A percentile compares a stretch with the other conserved stretches of the same genome.
These are phyloP conservation scores for Sequoia sempervirens DNA, from an alignment of 75 land plant species.

Conservation along the genomic window DNA sequence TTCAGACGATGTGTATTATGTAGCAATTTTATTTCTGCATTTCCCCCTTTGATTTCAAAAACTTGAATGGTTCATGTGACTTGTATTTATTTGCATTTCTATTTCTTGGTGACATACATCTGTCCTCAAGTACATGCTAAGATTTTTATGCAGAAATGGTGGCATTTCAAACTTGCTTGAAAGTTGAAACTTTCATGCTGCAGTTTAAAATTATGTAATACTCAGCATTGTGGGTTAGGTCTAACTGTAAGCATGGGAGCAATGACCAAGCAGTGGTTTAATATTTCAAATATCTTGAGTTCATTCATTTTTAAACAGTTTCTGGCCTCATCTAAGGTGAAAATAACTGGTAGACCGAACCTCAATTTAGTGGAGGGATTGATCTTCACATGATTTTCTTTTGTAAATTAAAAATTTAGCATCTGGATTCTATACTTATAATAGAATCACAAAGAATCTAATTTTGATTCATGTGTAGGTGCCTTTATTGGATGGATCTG, in stretches of 20 bases:
- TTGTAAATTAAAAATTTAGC: not conserved
- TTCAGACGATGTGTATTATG: no score
- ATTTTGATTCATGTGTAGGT: constrained; percentile 37
- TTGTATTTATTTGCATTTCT: not conserved
- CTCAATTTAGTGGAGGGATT: not conserved
- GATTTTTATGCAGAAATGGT: not conserved
- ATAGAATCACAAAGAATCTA: not conserved
- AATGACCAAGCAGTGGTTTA: not conserved
- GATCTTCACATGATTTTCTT: not conserved
- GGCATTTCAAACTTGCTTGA: not conserved
- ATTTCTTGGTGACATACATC: not conserved
- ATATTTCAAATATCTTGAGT: not conserved
- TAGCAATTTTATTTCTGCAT: not conserved
- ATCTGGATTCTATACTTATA: not conserved
- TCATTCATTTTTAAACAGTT: not conserved
- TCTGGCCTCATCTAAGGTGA: not conserved
- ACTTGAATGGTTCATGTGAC: not conserved
- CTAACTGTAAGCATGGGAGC: not conserved
- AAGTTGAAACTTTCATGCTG: not conserved
- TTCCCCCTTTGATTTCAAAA: not conserved
- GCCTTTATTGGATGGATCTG: constrained; percentile 91
- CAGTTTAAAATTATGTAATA: not conserved
- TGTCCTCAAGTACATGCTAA: not conserved
- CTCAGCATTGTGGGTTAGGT: not conserved
- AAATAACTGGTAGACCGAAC: not conserved